Evolutionary conservation across 1,284 basidiomycete species (phyloP), one percentile per base, ranked within the genome.

Genomic region (Ustilago cynodontis): DNA sequence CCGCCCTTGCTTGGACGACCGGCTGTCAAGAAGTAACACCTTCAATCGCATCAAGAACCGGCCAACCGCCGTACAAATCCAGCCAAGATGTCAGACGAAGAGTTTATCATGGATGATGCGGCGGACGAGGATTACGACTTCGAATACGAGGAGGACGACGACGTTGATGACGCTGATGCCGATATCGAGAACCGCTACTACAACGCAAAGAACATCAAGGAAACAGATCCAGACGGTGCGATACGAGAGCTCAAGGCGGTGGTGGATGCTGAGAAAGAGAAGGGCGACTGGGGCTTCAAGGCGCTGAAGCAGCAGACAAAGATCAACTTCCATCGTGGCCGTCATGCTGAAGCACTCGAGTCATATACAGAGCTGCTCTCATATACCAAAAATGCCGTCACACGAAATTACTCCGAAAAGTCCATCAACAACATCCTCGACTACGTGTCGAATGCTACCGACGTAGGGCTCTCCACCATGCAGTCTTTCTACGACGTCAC

Each of bases 131-230:
- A 97, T 86, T 98, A 98, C 87, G 94, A 92, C 82, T 98, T 98
- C 86, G 94, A 97, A 87, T 99, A 84, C 57, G 84, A 86, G 60
- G 82, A 98, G 86, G 95, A 95, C 86, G 87, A 86, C n/a, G 89
- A 89, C 28, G 74, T 78, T 31, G 76, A 78, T 33, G 94, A 91
- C 11, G 93, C 90, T 45, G 93, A 91, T 66, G 93, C 92, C n/a
- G 95, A 98, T 86, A 91, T 98, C 51, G 97, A 99, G 88, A 99
- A 99, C 85, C 91, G 95, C 90, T 99, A 99, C 88, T 99, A 99
- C 87, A 93, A 92, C 58, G 97, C 97, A 13, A 99, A 99, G 86
- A 91, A 94, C 45, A 92, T 94, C 87, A 98, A 98, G 85, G 93
- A 94, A 71, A 94, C 96, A 79, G 91, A 93, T 76, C 92, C 94